Conservation (phyloP, 768 basidiomycete genomes). For the Collybiopsis confluens region DNA sequence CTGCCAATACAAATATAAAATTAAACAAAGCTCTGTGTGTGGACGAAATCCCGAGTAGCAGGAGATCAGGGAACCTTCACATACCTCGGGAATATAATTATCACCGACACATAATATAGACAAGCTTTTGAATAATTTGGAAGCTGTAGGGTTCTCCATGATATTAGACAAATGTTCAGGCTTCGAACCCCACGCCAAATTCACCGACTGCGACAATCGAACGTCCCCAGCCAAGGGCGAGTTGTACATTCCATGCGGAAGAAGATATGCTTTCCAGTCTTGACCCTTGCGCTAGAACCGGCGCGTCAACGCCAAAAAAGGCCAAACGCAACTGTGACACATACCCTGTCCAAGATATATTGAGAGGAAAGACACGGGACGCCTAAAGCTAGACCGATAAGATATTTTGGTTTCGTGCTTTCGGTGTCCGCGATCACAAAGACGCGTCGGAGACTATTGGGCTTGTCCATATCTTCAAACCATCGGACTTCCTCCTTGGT, state of each 20-base stretch:
- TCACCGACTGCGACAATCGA: constrained; percentile 42
- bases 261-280: constrained; percentile 64
- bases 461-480: constrained; percentile 30
- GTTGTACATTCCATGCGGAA: constrained; percentile 54
- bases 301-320: neutral
- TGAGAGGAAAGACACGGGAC: constrained; percentile 70
- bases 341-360: constrained; percentile 45
- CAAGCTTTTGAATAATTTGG: constrained; percentile 52
- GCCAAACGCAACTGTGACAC: constrained; percentile 11
- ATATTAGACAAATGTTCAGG: constrained; percentile 54
- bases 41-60: too few species aligned
- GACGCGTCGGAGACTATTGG: constrained; percentile 38
- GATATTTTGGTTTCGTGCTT: constrained; percentile 72
- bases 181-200: constrained; percentile 42
- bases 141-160: constrained; percentile 50
- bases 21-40: too few species aligned
- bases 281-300: constrained; percentile 26
- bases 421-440: constrained; percentile 67
- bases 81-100: constrained; percentile 45
- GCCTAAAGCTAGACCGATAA: constrained; percentile 80
- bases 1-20: too few species aligned
- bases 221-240: constrained; percentile 16
- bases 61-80: too few species aligned
- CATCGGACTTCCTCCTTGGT: constrained; percentile 43
- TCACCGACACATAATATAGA: constrained; percentile 57